Percentiles rank a stretch among this genome's conserved stretches.
These are phyloP conservation scores for Fusarium nanum DNA, from an alignment of 2,329 filamentous ascomycete genomes.

Conservation along the genomic window DNA sequence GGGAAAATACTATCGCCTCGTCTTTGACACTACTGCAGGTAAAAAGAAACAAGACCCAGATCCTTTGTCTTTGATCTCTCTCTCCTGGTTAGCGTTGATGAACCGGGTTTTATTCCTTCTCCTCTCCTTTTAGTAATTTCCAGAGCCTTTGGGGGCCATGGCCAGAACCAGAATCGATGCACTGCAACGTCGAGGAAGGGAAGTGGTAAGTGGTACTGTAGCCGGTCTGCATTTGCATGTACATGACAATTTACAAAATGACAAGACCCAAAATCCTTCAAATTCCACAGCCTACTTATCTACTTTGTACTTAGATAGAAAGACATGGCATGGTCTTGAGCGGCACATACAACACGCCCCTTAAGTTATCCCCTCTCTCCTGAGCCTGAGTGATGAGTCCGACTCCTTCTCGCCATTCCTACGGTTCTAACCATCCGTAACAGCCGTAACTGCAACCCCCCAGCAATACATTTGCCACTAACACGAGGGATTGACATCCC, in stretches of 20 bases:
- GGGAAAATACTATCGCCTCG: not conserved
- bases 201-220: constrained; percentile 16
- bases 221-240: not conserved
- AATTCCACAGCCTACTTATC: constrained; percentile 4
- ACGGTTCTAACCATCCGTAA: not conserved
- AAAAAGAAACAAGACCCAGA: constrained; percentile 7
- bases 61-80: not conserved
- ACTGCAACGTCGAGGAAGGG: constrained; percentile 7
- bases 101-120: not conserved
- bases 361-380: not conserved
- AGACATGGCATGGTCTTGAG: not conserved
- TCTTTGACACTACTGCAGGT: constrained; percentile 13
- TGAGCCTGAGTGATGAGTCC: not conserved
- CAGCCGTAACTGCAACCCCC: not conserved
- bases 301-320: not conserved
- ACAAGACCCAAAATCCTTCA: not conserved
- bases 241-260: not conserved
- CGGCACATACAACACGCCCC: not conserved
- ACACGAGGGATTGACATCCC: not conserved
- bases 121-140: not conserved
- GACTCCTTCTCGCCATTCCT: not conserved
- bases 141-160: constrained; percentile 1
- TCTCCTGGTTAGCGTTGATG: not conserved
- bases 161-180: not conserved
- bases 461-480: not conserved